Evolutionary conservation across 2,329 filamentous ascomycete species (phyloP), one percentile per base, ranked within the genome.

Genomic region (Periconia sp.): DNA sequence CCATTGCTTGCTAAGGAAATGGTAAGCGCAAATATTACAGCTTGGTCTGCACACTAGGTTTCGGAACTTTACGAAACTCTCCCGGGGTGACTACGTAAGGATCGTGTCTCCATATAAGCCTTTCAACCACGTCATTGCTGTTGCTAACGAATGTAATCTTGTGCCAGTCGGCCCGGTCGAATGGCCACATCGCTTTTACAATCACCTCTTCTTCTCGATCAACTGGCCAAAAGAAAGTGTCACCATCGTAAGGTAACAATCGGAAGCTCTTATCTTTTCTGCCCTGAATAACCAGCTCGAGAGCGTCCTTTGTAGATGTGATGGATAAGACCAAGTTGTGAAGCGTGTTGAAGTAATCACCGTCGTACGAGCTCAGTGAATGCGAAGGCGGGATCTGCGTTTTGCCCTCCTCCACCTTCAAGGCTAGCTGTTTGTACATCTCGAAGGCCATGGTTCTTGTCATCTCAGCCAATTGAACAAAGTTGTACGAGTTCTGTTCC

Each of bases 131-230:
- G 10, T 26, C 43, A 16, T 40, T 40, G 13, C 25, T 25, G 18
- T 40, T 26, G 13, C 32, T 30, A n/a, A 40, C 36, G 25, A 46
- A 46, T 3, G 26, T 36, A 17, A 46, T 40, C 17, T 40, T 12
- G 37, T 40, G 43, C 43, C 43, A 40, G 22, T 46, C 43, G 21
- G 40, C 40, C 25, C 37, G 40, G 36, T 40, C 40, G 25, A 46
- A 46, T 4, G 25, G 36, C 31, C 26, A 46, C 43, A 46, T 46
- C 3, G 17, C 31, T 16, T 46, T 46, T 11, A n/a, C 13, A 33
- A 32, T 36, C n/a, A 21, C 36, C 11, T 46, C 43, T 4, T 40
- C 31, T 16, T 46, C 43, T 17, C 36, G 24, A 18, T 40, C 17
- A 3, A 46, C 43, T 8, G 18, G 32, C 36, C 36, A 46, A 21